These are phyloP conservation scores for Sporothrix euskadiensis DNA, from an alignment of 2,329 filamentous ascomycete species.

Conservation along the genomic window DNA sequence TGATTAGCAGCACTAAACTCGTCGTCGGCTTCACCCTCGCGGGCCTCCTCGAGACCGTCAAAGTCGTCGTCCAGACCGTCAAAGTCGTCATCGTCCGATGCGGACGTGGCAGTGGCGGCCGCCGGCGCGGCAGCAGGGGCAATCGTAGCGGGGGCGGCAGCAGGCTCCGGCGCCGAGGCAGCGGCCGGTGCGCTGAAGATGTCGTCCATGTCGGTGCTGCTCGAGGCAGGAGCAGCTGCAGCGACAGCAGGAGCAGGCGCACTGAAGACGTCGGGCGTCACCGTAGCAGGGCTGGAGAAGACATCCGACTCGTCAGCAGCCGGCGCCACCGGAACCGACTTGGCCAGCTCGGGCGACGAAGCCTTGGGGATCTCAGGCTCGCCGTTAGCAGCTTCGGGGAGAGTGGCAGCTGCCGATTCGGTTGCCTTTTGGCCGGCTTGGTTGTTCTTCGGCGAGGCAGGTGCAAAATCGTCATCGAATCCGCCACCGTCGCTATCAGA, in stretches of 20 bases:
- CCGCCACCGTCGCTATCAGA: constrained; percentile 69
- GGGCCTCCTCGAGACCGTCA: constrained; percentile 79
- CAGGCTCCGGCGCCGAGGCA: not conserved
- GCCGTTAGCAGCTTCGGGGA: constrained; percentile 8
- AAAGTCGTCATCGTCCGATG: constrained; percentile 51
- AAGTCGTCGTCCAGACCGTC: constrained; percentile 80
- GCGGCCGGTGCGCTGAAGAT: constrained; percentile 29
- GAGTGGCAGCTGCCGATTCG: not conserved
- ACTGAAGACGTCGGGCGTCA: not conserved
- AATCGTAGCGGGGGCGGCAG: not conserved
- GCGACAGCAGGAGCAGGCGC: not conserved
- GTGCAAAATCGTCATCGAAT: constrained; percentile 93
- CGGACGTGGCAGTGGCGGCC: constrained; percentile 36
- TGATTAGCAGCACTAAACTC: constrained; percentile 75
- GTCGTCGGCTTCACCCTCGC: constrained; percentile 76
- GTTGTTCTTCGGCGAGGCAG: constrained; percentile 51
- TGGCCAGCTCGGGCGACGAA: constrained; percentile 13
- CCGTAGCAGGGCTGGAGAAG: not conserved
- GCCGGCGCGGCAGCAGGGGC: not conserved
- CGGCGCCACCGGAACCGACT: not conserved
- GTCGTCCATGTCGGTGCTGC: constrained; percentile 19
- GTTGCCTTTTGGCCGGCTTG: constrained; percentile 35
- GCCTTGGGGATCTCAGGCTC: constrained; percentile 10
- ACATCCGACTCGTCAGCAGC: not conserved
- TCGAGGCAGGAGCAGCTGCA: not conserved